phyloP scores from a whole-genome alignment of 441 rosid genomes.

The Caryocar brasiliense region DNA sequence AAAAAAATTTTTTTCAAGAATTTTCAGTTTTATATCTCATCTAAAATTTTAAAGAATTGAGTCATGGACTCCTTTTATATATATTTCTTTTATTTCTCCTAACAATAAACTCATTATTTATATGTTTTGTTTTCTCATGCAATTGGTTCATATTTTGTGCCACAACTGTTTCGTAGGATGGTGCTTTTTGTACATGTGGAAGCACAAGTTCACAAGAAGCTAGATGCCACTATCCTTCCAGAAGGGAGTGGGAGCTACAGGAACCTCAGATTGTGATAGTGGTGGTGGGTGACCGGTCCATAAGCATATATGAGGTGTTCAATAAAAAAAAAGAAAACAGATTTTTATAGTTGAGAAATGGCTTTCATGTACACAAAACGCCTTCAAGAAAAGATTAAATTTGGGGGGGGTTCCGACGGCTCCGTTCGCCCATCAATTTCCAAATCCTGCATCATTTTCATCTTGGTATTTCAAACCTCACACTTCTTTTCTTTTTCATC shows the following conservation, averaged over 20 bases:
- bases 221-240: slow-evolving; percentile 16
- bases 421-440: slow-evolving; percentile 6
- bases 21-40: no score
- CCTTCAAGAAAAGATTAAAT: neutral
- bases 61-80: no score
- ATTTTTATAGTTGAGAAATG: slow-evolving; percentile 27
- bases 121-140: no score
- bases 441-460: neutral
- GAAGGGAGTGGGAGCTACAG: slow-evolving; percentile 20
- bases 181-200: no score
- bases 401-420: neutral
- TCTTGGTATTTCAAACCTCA: neutral
- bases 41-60: no score
- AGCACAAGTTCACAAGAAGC: no score
- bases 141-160: no score
- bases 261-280: slow-evolving; percentile 8
- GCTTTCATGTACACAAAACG: slow-evolving; percentile 24
- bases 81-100: no score
- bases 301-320: neutral
- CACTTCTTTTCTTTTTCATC: neutral
- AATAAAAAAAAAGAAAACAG: neutral
- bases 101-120: no score
- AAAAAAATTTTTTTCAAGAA: no score
- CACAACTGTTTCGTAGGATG: no score
- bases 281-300: slow-evolving; percentile 29